These are phyloP conservation scores for Fusarium sp. DNA, from an alignment of 2,329 filamentous ascomycete species.

Conservation along the genomic window DNA sequence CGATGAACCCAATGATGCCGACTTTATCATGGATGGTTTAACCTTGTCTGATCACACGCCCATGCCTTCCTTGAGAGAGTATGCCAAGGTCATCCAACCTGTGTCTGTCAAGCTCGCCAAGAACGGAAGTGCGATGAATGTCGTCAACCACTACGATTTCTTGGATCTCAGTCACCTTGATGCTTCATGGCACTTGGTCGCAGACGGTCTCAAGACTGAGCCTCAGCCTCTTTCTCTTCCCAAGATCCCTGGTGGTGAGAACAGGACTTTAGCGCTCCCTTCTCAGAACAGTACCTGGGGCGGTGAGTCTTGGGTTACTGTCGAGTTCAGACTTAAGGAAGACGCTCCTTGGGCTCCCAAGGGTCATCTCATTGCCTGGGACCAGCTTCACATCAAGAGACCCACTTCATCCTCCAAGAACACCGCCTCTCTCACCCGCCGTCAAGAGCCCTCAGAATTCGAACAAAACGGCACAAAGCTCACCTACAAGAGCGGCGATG, in stretches of 20 bases:
- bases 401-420: accelerated
- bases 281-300: accelerated
- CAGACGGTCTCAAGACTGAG: slow-evolving; percentile 10
- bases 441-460: background rate
- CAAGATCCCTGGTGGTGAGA: background rate
- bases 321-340: slow-evolving; percentile 14
- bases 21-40: slow-evolving; percentile 70
- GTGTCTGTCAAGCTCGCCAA: background rate
- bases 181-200: slow-evolving; percentile 14
- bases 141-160: slow-evolving; percentile 27
- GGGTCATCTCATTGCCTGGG: slow-evolving; percentile 21
- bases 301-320: slow-evolving; percentile 1
- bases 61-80: slow-evolving; percentile 22
- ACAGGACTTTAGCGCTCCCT: background rate
- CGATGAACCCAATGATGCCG: slow-evolving; percentile 69
- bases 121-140: background rate
- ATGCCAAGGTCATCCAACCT: slow-evolving; percentile 30
- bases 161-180: slow-evolving; percentile 12
- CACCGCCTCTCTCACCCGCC: background rate
- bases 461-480: background rate
- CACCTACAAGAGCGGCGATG: background rate
- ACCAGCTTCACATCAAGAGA: slow-evolving; percentile 10
- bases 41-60: slow-evolving; percentile 21
- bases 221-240: background rate
- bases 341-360: background rate